phyloP scores from a whole-genome alignment of 306 rosid species.

The Nissolia schottii region DNA sequence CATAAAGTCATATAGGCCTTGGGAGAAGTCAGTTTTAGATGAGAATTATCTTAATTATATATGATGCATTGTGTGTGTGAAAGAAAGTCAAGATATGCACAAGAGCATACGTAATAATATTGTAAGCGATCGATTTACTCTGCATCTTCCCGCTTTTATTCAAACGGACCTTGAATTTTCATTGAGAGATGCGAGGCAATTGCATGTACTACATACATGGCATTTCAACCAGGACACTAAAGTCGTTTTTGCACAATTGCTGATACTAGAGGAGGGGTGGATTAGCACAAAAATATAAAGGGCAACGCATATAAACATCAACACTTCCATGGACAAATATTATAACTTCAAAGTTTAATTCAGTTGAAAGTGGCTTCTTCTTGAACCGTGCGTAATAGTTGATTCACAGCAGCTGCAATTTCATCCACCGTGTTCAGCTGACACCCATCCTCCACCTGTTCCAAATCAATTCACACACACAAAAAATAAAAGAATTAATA shows the following conservation, averaged over 20 bases:
- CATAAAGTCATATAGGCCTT: background rate
- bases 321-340: conserved; percentile 5
- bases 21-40: background rate
- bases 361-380: conserved; percentile 46
- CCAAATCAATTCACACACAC: conserved; percentile 6
- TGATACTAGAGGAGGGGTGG: background rate
- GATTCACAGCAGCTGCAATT: conserved; percentile 81
- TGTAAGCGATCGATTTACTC: background rate
- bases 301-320: background rate
- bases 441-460: conserved; percentile 79
- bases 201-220: background rate
- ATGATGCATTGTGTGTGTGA: background rate
- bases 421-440: conserved; percentile 77
- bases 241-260: background rate
- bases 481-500: background rate
- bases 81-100: background rate
- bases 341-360: background rate
- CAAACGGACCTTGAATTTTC: background rate
- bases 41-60: background rate
- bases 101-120: background rate
- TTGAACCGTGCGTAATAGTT: conserved; percentile 52
- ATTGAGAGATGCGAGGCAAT: background rate
- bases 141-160: background rate
- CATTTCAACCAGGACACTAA: conserved; percentile 1
- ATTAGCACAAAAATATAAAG: background rate